Evolutionary conservation across 2,329 filamentous ascomycete species (phyloP).

Genomic region (Zymoseptoria pseudotritici): DNA sequence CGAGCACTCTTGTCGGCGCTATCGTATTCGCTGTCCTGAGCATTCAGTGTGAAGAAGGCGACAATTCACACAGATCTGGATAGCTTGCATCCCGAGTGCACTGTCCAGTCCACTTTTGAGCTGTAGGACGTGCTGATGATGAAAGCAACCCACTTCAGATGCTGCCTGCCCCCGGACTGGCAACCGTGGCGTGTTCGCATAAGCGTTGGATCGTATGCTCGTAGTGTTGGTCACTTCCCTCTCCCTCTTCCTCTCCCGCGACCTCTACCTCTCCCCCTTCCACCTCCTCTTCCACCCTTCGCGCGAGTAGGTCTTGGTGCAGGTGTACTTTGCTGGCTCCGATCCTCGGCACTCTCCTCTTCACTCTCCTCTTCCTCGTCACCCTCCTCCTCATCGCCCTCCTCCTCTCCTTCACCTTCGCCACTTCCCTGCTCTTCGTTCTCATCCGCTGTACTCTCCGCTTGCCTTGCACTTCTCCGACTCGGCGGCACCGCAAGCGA

Average conservation of each 20-base stretch:
- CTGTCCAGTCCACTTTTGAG: too few relatives aligned
- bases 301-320: not conserved
- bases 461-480: constrained; percentile 22
- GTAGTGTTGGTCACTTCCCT: not conserved
- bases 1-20: too few relatives aligned
- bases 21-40: too few relatives aligned
- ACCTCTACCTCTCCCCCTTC: not conserved
- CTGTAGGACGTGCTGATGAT: too few relatives aligned
- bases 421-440: constrained; percentile 10
- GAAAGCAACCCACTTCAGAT: too few relatives aligned
- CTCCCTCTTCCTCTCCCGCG: not conserved
- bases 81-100: too few relatives aligned
- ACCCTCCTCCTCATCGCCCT: constrained; percentile 17
- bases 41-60: too few relatives aligned
- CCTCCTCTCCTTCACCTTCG: constrained; percentile 17
- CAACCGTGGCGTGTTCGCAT: too few relatives aligned
- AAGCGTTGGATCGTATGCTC: too few relatives aligned
- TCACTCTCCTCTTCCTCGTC: constrained; percentile 16
- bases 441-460: constrained; percentile 21
- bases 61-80: too few relatives aligned
- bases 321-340: not conserved
- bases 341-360: constrained; percentile 4
- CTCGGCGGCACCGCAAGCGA: constrained; percentile 11
- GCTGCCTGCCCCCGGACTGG: too few relatives aligned
- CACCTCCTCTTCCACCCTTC: constrained; percentile 1